phyloP scores from a whole-genome alignment of 192 early-diverging fungal genomes.

The Entomortierella beljakovae region DNA sequence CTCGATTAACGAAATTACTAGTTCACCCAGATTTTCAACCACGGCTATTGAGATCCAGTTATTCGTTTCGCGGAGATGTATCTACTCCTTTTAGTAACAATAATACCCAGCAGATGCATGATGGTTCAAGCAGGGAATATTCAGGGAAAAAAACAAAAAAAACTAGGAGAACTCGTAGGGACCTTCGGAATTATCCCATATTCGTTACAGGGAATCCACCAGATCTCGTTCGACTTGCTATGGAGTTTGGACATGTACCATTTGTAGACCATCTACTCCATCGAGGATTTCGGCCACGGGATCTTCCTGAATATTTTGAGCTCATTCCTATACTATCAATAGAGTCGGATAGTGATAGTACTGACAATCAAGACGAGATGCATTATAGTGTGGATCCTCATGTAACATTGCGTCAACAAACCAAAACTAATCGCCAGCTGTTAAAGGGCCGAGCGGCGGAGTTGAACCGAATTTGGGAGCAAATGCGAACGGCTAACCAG shows the following conservation, averaged over 20 bases:
- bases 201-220: constrained; percentile 49
- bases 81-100: background rate
- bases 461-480: constrained; percentile 42
- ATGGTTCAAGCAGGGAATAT: background rate
- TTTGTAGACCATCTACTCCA: constrained; percentile 43
- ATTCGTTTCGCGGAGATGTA: constrained; percentile 31
- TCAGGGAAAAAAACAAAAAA: background rate
- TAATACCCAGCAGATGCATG: background rate
- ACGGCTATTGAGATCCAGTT: constrained; percentile 36
- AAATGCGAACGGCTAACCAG: constrained; percentile 34
- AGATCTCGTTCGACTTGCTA: constrained; percentile 34
- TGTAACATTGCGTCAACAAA: too few species aligned
- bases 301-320: constrained; percentile 43
- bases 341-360: background rate
- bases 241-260: constrained; percentile 47
- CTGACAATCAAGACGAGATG: background rate
- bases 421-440: background rate
- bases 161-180: constrained; percentile 29
- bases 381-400: too few species aligned
- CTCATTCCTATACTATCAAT: constrained; percentile 13
- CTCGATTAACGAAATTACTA: constrained; percentile 17
- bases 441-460: constrained; percentile 22
- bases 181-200: constrained; percentile 42
- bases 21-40: constrained; percentile 42
- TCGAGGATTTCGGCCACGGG: constrained; percentile 43